Conservation (phyloP, 2,329 filamentous ascomycete genomes). For the Sclerotinia borealis region DNA sequence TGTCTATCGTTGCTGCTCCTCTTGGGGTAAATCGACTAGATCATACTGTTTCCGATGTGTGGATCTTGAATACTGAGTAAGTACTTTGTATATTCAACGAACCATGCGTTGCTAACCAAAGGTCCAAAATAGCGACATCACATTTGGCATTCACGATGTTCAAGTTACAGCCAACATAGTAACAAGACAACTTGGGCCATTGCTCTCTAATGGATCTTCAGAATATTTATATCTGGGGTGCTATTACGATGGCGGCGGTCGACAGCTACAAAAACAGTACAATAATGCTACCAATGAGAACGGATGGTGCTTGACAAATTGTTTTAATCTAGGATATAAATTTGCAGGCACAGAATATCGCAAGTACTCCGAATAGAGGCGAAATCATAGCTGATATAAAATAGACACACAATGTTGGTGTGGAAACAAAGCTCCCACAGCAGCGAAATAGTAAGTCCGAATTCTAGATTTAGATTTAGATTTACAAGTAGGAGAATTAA, state of each 20-base stretch:
- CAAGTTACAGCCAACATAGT: constrained; percentile 18
- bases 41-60: constrained; percentile 26
- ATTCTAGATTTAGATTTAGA: not conserved
- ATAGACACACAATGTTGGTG: constrained; percentile 8
- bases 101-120: not conserved
- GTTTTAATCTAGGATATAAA: constrained; percentile 20
- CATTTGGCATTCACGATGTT: constrained; percentile 34
- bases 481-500: constrained; percentile 9
- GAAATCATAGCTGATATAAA: not conserved
- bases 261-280: constrained; percentile 5
- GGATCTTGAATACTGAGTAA: constrained; percentile 35
- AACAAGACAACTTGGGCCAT: not conserved
- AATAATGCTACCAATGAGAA: constrained; percentile 25
- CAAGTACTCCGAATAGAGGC: not conserved
- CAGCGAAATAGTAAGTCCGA: constrained; percentile 21
- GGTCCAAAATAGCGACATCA: constrained; percentile 29
- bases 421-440: constrained; percentile 18
- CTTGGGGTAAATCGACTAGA: constrained; percentile 24
- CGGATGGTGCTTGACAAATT: constrained; percentile 33
- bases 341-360: constrained; percentile 32
- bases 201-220: constrained; percentile 4
- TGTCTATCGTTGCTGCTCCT: constrained; percentile 25
- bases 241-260: constrained; percentile 4
- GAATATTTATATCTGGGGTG: constrained; percentile 11
- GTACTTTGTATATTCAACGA: not conserved